Evolutionary conservation across 495 filamentous ascomycete species (phyloP).

Genomic region (Tuber microsphaerosporum): DNA sequence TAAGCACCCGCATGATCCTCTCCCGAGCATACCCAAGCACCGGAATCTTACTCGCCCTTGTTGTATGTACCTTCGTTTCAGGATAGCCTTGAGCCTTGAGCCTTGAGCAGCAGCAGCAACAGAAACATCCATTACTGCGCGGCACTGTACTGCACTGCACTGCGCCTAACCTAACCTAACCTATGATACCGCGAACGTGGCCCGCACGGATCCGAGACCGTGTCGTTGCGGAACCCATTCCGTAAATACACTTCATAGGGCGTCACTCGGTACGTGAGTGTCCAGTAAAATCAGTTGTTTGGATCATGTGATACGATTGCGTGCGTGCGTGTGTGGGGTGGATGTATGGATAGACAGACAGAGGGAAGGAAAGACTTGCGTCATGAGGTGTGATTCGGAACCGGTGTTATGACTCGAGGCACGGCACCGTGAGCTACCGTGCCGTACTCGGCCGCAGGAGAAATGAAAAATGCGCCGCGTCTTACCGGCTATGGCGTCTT

Average conservation of each 20-base stretch:
- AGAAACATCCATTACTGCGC: no score
- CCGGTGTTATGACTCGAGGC: no score
- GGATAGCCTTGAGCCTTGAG: background rate
- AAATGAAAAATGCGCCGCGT: no score
- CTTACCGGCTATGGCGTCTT: no score
- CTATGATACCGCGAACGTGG: background rate
- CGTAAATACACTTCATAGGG: background rate
- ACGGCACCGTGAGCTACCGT: no score
- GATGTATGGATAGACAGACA: no score
- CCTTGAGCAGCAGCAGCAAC: background rate
- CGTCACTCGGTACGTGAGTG: background rate
- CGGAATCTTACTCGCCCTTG: background rate
- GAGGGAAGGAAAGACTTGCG: background rate
- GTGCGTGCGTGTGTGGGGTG: no score
- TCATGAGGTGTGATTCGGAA: background rate
- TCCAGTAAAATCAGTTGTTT: no score
- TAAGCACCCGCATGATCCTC: background rate
- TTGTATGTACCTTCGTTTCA: background rate
- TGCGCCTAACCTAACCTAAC: no score
- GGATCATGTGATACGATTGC: no score
- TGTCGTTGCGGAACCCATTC: background rate
- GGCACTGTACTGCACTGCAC: no score
- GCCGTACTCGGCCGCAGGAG: no score
- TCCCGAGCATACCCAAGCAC: background rate
- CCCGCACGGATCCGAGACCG: background rate